These are phyloP conservation scores for Wallemia hederae DNA, from an alignment of 1,284 basidiomycete species.

Conservation along the genomic window DNA sequence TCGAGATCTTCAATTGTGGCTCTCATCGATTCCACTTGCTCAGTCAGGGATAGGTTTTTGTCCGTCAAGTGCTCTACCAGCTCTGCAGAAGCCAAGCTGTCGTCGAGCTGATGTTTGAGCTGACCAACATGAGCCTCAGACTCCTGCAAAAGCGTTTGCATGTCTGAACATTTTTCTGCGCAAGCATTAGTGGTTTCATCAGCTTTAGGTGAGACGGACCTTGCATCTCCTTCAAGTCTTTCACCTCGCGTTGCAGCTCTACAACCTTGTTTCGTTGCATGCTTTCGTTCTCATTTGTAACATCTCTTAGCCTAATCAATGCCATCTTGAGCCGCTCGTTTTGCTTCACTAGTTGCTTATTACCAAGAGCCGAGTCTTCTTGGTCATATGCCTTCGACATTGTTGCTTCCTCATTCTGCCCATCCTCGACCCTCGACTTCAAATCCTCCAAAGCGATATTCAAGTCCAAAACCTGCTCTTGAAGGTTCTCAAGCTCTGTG, in stretches of 20 bases:
- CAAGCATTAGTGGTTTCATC: neutral
- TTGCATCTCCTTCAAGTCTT: slow-evolving; percentile 15
- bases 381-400: neutral
- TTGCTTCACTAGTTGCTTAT: slow-evolving; percentile 80
- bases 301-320: slow-evolving; percentile 58
- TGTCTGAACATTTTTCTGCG: slow-evolving; percentile 6
- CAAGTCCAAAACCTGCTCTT: slow-evolving; percentile 45
- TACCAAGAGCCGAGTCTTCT: slow-evolving; percentile 26
- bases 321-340: slow-evolving; percentile 88
- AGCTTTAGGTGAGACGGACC: slow-evolving; percentile 12
- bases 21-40: slow-evolving; percentile 90
- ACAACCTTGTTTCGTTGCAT: slow-evolving; percentile 51
- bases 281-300: slow-evolving; percentile 57
- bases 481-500: slow-evolving; percentile 40
- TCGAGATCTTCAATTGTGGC: slow-evolving; percentile 87
- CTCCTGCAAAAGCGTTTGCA: slow-evolving; percentile 46
- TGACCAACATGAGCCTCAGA: slow-evolving; percentile 77
- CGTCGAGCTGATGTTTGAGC: slow-evolving; percentile 77
- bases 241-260: slow-evolving; percentile 68
- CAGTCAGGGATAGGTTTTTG: slow-evolving; percentile 63
- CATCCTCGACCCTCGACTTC: slow-evolving; percentile 14
- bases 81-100: slow-evolving; percentile 80
- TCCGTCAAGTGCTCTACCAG: slow-evolving; percentile 88
- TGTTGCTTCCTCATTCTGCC: neutral
- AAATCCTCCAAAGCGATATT: slow-evolving; percentile 60